Evolutionary conservation across 805 yeast species (phyloP).

Genomic region (Metschnikowia lunata): DNA sequence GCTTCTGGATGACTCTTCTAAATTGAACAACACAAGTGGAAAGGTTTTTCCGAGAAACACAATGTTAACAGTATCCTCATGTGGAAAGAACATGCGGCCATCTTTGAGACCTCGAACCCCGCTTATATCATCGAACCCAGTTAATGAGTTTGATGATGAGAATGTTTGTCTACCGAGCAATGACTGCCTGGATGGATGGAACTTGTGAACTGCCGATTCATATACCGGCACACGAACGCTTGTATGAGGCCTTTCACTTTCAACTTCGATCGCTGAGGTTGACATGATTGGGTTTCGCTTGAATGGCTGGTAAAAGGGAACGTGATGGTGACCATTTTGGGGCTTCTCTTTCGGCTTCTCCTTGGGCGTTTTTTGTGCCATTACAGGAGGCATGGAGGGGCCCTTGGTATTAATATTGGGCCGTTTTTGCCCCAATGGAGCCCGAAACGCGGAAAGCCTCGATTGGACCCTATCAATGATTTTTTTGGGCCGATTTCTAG

Average conservation of each 20-base stretch:
- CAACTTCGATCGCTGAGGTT: constrained; percentile 35
- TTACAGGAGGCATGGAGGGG: background rate
- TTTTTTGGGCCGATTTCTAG: too few relatives aligned
- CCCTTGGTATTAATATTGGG: background rate
- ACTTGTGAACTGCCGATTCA: constrained; percentile 4
- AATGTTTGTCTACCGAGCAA: constrained; percentile 2
- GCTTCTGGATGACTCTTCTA: constrained; percentile 16
- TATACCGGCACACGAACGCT: background rate
- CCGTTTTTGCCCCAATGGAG: background rate
- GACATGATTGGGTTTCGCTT: constrained; percentile 23
- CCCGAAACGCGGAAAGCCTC: too few relatives aligned
- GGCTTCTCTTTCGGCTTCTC: background rate
- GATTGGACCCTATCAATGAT: too few relatives aligned
- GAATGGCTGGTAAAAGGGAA: constrained; percentile 3
- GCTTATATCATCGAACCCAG: constrained; percentile 7
- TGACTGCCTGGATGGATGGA: constrained; percentile 9
- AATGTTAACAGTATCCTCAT: constrained; percentile 7
- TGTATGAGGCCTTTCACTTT: constrained; percentile 22
- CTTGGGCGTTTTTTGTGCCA: background rate
- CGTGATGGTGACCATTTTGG: background rate
- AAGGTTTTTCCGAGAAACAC: constrained; percentile 21
- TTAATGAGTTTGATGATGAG: constrained; percentile 2
- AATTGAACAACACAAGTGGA: constrained; percentile 23
- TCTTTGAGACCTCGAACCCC: constrained; percentile 7
- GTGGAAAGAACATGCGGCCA: constrained; percentile 12